Evolutionary conservation across 371 early-diverging fungal species (phyloP).

Genomic region (Gilbertella persicaria): DNA sequence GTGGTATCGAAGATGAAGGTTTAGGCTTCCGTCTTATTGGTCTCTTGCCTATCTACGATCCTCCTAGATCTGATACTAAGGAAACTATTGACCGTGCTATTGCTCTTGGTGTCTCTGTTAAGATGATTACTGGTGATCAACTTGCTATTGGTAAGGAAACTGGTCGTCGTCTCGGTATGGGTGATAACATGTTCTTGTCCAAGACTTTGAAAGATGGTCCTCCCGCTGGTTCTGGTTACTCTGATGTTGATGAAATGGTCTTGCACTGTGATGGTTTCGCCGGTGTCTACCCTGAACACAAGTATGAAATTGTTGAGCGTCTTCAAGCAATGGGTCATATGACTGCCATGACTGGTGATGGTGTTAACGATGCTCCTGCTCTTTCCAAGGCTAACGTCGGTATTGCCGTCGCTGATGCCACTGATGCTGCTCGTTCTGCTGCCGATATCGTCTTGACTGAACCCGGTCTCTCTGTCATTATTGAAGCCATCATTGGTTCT

Average conservation of each 20-base stretch:
- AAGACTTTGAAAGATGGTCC: slow-evolving; percentile 67
- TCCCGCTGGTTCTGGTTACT: slow-evolving; percentile 62
- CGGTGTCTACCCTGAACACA: slow-evolving; percentile 88
- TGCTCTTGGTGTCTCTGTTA: slow-evolving; percentile 80
- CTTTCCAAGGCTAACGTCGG: slow-evolving; percentile 78
- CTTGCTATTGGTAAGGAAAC: slow-evolving; percentile 84
- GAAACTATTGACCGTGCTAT: slow-evolving; percentile 80
- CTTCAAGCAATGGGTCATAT: slow-evolving; percentile 75
- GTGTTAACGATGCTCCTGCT: slow-evolving; percentile 93
- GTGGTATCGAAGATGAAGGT: slow-evolving; percentile 47
- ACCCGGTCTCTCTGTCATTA: slow-evolving; percentile 69
- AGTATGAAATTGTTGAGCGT: slow-evolving; percentile 85
- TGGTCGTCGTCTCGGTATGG: slow-evolving; percentile 68
- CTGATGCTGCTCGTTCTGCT: slow-evolving; percentile 70
- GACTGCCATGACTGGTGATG: slow-evolving; percentile 91
- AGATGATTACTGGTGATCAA: slow-evolving; percentile 94
- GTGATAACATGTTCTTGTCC: slow-evolving; percentile 63
- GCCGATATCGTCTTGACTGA: slow-evolving; percentile 71
- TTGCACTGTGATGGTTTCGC: slow-evolving; percentile 81
- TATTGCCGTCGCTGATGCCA: slow-evolving; percentile 75
- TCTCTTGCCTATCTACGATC: slow-evolving; percentile 79
- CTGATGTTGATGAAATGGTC: slow-evolving; percentile 73
- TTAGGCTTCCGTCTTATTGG: slow-evolving; percentile 61
- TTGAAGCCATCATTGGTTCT: slow-evolving; percentile 55
- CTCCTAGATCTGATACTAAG: slow-evolving; percentile 75